Base-by-base conservation (phyloP, 2,329 filamentous ascomycete genomes). In the Epicoccum nigrum region DNA sequence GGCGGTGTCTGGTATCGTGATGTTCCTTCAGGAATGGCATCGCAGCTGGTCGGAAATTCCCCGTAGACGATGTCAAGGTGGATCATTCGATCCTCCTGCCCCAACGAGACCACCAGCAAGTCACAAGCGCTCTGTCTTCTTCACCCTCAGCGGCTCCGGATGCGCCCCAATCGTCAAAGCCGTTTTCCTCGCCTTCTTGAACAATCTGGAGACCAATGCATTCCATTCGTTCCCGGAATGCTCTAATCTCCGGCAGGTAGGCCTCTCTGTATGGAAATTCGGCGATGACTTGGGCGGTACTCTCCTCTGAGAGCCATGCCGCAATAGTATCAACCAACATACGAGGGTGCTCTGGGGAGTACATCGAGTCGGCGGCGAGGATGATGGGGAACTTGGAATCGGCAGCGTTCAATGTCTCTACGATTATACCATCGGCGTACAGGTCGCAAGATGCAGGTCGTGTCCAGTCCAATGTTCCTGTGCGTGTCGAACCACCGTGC, bases 331-430 rank as follows among this genome's bases (percentile, higher is more conserved):
- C 79, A 0, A 86, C 85, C 17, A 97, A 81, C 64, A 94, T 83
- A 3, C 72, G 74, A 0, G 93, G 91, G 67, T 97, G 94, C 4
- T 89, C 82, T 40, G 92, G 82, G 37, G 92, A 91, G 73, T 97
- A 97, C 16, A 99, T 77, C 0, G 90, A 84, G 71, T 99, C 94
- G 2, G 93, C 91, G 2, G 86, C 90, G 2, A 99, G 80, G 34
- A 97, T 85, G 46, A 96, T 76, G 11, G 72, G 68, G 56, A 79
- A 80, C 13, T 62, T 70, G 6, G 39, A 44, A 7, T 52, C 50
- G 19, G 63, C 42, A n/a, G 48, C n/a, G 21, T 51, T 40, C 25
- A 51, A 50, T 8, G 54, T 51, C 8, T 44, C 42, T 13, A 39
- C 39, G 13, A 38, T 16, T 12, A 43, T 20, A 12, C 37, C 50